These are phyloP conservation scores for Phytophthora syringae DNA, from an alignment of 352 stramenopile genomes.

Conservation along the genomic window DNA sequence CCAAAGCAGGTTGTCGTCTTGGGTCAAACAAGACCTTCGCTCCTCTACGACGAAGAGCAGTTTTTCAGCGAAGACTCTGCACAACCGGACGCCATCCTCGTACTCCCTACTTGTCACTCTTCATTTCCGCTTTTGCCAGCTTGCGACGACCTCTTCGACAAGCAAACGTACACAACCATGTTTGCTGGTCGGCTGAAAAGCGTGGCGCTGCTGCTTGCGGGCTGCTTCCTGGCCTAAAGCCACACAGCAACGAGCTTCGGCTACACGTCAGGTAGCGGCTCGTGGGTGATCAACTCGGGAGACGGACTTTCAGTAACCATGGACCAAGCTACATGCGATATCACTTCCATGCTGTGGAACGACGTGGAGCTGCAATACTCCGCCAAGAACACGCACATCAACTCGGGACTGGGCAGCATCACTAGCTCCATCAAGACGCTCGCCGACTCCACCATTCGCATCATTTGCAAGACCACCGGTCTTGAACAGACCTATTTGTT, in stretches of 20 bases:
- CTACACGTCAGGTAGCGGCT: constrained; percentile 40
- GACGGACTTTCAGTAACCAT: constrained; percentile 49
- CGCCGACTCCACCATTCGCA: constrained; percentile 47
- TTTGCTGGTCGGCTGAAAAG: constrained; percentile 7
- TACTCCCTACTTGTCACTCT: neutral
- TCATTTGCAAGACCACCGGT: constrained; percentile 42
- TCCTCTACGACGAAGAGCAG: constrained; percentile 17
- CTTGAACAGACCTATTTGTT: constrained; percentile 64
- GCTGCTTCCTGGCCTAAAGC: neutral
- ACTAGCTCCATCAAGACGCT: constrained; percentile 43
- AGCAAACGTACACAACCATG: constrained; percentile 1
- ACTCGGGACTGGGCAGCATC: constrained; percentile 53
- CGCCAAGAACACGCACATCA: constrained; percentile 55
- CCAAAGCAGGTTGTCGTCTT: no score
- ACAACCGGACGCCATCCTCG: constrained; percentile 5
- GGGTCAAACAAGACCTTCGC: no score
- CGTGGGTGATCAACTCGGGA: constrained; percentile 52
- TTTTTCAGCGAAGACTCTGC: no score
- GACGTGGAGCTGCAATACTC: constrained; percentile 53
- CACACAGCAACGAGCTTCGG: constrained; percentile 41
- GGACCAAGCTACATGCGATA: constrained; percentile 48
- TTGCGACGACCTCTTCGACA: neutral
- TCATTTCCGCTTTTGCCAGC: constrained; percentile 22
- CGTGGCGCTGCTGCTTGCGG: constrained; percentile 3
- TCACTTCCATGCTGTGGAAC: constrained; percentile 59